phyloP scores from a whole-genome alignment of 1,284 basidiomycete genomes.

The Sanghuangporus sanghuang region DNA sequence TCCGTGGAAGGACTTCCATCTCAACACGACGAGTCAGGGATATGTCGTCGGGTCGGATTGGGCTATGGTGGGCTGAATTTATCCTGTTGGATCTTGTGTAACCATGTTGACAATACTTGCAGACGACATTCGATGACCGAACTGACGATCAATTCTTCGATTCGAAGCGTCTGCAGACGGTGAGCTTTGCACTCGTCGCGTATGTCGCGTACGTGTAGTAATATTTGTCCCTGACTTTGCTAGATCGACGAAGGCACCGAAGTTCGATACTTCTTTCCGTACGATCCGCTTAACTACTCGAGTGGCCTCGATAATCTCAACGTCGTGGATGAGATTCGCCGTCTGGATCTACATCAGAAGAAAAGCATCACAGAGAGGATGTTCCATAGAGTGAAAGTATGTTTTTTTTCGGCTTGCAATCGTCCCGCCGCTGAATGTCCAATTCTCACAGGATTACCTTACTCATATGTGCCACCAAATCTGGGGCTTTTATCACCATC shows the following conservation, averaged over 20 bases:
- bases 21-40: neutral
- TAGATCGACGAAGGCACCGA: constrained; percentile 4
- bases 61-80: neutral
- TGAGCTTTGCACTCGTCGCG: neutral
- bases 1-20: neutral
- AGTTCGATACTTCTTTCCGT: neutral
- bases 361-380: neutral
- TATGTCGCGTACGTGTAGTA: neutral
- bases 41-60: neutral
- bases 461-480: neutral
- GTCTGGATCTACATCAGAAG: neutral
- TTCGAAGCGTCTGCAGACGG: neutral
- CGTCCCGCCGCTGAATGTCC: neutral
- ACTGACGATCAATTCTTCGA: constrained; percentile 2
- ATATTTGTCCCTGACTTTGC: neutral
- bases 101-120: neutral
- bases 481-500: neutral
- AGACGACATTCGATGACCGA: constrained; percentile 5
- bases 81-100: neutral
- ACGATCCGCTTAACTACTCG: neutral
- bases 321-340: neutral
- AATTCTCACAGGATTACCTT: neutral
- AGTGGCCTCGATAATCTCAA: neutral
- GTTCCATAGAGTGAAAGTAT: neutral
- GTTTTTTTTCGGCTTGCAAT: neutral